A percentile compares a stretch with the other conserved stretches of the same genome.
Conservation (phyloP, 805 yeast genomes). For the Candida awuae region DNA sequence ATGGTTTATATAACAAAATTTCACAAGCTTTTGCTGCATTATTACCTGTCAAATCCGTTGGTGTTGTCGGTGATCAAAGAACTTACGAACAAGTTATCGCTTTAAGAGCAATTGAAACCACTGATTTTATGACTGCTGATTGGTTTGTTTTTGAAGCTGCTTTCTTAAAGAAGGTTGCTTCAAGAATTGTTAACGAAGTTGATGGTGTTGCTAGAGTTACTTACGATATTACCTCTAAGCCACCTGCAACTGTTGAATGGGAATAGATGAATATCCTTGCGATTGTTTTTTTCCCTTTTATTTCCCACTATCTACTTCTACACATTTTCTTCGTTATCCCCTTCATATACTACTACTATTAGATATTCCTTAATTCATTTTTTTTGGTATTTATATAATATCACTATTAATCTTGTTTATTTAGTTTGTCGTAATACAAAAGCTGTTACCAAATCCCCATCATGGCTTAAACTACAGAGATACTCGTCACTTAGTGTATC, state of each 20-base stretch:
- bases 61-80: constrained; percentile 99
- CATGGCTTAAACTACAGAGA: constrained; percentile 55
- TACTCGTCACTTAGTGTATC: constrained; percentile 37
- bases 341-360: too few relatives aligned
- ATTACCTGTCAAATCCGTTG: constrained; percentile 96
- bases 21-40: constrained; percentile 97
- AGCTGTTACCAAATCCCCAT: constrained; percentile 50
- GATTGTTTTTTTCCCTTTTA: too few relatives aligned
- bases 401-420: background rate
- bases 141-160: constrained; percentile 92
- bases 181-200: constrained; percentile 97
- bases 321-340: background rate
- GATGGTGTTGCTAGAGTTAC: constrained; percentile 99
- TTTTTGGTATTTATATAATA: background rate
- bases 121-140: constrained; percentile 99
- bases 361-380: background rate
- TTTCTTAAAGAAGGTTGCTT: constrained; percentile 86
- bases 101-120: constrained; percentile 94
- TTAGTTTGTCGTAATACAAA: constrained; percentile 33
- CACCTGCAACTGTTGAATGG: constrained; percentile 99
- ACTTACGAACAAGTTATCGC: constrained; percentile 99
- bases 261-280: constrained; percentile 63
- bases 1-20: constrained; percentile 86
- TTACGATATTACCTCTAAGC: constrained; percentile 96
- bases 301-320: too few relatives aligned